Conservation (phyloP, 805 yeast species). For the Blastobotrys americana region DNA sequence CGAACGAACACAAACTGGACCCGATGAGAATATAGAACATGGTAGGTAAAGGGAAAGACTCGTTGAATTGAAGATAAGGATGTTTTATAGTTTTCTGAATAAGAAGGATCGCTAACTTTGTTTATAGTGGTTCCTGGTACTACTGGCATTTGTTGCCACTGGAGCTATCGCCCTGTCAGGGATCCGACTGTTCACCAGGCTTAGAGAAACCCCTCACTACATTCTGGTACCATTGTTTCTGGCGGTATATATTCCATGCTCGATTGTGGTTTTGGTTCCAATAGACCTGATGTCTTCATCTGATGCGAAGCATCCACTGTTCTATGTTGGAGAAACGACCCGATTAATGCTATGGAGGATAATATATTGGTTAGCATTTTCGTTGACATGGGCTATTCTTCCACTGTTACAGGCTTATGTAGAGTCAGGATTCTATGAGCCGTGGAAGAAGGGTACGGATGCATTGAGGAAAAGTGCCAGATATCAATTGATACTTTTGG, state of each 20-base stretch:
- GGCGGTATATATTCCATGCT: constrained; percentile 67
- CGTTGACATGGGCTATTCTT: constrained; percentile 68
- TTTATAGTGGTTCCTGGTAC: constrained; percentile 11
- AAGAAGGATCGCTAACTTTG: too few relatives aligned
- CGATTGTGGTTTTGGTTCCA: constrained; percentile 67
- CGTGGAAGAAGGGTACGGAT: constrained; percentile 42
- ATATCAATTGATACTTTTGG: constrained; percentile 53
- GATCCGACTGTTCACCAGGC: constrained; percentile 33
- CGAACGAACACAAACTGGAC: too few relatives aligned
- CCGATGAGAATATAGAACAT: too few relatives aligned
- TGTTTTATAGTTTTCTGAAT: too few relatives aligned
- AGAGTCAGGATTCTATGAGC: constrained; percentile 58
- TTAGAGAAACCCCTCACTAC: constrained; percentile 35
- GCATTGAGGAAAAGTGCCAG: constrained; percentile 50
- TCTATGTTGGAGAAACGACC: constrained; percentile 42
- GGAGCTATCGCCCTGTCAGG: constrained; percentile 31
- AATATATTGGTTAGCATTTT: constrained; percentile 74
- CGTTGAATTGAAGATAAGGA: too few relatives aligned
- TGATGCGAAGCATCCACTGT: constrained; percentile 34
- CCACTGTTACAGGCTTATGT: constrained; percentile 70
- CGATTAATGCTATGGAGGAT: constrained; percentile 61
- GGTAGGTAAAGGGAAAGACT: too few relatives aligned
- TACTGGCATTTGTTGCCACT: constrained; percentile 25
- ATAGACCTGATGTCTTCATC: constrained; percentile 59
- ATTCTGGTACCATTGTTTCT: constrained; percentile 43